Base-by-base conservation (phyloP, 164 flowering plant genomes). In the Sedum album region DNA sequence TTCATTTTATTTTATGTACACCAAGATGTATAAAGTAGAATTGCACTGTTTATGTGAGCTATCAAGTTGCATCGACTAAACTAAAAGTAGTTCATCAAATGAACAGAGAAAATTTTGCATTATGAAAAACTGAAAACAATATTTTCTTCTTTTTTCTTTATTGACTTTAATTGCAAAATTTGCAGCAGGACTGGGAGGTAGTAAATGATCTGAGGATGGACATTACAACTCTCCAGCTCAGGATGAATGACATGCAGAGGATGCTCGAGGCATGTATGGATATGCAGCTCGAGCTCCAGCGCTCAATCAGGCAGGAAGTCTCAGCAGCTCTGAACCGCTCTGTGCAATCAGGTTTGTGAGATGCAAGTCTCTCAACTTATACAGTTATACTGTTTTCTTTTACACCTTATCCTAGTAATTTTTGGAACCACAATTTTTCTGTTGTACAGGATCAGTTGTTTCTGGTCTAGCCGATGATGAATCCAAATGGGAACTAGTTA, bases 211-310 rank as follows among this genome's bases (percentile, higher is more conserved):
- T 95, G 82, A 82, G 96, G 78, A 80, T 87, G 44, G 99, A 92
- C 75, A 86, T 95, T 91, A 88, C 86, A 26, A 83, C 84, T 79
- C 93, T 95, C 69, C 96, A 89, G 77, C 94, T 88, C 73, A 80
- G 93, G 75, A 80, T 95, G 93, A 83, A 84, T 71, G 83, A 82
- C 75, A 86, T 95, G 97, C 97, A 95, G 80, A 84, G 86, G 74
- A 90, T 88, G 97, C 81, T 95, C 69, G 99, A 92, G 72, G 82
- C 94, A 26, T 95, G 99, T 85, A 95, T 95, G 93, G 94, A 95
- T 66, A 89, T 92, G 98, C 99, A 95, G 74, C 84, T 95, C 21
- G 99, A 95, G 88, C 75, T 95, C 82, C 99, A 92, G 73, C 94
- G 99, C 28, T 84, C 97, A 14, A 84, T 95, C 33, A 80, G 88